A percentile compares a stretch with the other conserved stretches of the same genome.
These are phyloP conservation scores for Exophiala sp. DNA, from an alignment of 2,329 filamentous ascomycete genomes.

Conservation along the genomic window DNA sequence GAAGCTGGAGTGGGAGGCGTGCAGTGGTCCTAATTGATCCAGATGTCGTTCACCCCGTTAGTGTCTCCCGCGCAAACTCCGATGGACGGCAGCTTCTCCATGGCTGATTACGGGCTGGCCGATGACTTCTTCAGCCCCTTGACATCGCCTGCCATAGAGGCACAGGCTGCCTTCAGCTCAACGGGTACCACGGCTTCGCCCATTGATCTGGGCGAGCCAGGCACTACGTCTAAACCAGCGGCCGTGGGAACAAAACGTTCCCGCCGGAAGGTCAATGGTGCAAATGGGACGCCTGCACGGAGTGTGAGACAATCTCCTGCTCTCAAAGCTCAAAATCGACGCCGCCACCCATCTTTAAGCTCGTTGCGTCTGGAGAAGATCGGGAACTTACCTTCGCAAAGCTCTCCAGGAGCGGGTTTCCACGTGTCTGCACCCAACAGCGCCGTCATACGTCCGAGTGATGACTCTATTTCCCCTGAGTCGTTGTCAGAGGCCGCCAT, in stretches of 20 bases:
- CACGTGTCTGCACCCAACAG: slow-evolving; percentile 28
- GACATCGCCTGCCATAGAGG: slow-evolving; percentile 47
- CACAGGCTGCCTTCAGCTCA: slow-evolving; percentile 36
- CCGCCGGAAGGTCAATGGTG: slow-evolving; percentile 36
- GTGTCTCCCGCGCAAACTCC: slow-evolving; percentile 48
- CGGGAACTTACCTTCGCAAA: slow-evolving; percentile 30
- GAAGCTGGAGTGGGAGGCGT: neutral
- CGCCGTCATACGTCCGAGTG: slow-evolving; percentile 33
- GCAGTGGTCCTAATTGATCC: slow-evolving; percentile 22
- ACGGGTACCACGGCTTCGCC: slow-evolving; percentile 40
- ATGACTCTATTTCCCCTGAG: slow-evolving; percentile 46
- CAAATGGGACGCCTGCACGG: slow-evolving; percentile 29
- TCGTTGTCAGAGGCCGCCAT: slow-evolving; percentile 46
- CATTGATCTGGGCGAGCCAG: slow-evolving; percentile 35
- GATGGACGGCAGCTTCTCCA: slow-evolving; percentile 42
- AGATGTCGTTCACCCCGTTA: slow-evolving; percentile 47
- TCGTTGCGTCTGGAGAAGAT: slow-evolving; percentile 32
- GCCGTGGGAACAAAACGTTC: slow-evolving; percentile 37
- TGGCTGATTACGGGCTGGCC: slow-evolving; percentile 44
- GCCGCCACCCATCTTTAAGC: slow-evolving; percentile 31
- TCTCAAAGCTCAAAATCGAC: slow-evolving; percentile 38
- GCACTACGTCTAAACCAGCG: slow-evolving; percentile 32
- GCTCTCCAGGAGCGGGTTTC: slow-evolving; percentile 35
- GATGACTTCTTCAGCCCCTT: slow-evolving; percentile 48
- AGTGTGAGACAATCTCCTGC: slow-evolving; percentile 42